A percentile compares a stretch with the other conserved stretches of the same genome.
Evolutionary conservation across 805 yeast species (phyloP).

Genomic region (Yarrowia bubula): DNA sequence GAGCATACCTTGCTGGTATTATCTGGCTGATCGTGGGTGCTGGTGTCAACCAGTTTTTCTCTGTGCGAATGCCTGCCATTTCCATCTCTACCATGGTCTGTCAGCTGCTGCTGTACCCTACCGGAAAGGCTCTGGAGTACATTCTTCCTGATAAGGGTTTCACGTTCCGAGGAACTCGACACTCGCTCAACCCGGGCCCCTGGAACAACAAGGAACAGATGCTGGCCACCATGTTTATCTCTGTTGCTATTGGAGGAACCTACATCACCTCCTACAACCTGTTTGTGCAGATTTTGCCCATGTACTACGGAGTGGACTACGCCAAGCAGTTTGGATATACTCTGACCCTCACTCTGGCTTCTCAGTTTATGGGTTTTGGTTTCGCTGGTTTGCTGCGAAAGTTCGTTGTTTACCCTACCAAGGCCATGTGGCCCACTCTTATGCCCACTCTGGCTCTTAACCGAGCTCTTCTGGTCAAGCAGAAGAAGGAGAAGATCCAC

Average conservation of each 20-base stretch:
- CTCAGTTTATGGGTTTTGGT: conserved; percentile 54
- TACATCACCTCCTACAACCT: conserved; percentile 29
- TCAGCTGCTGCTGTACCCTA: conserved; percentile 50
- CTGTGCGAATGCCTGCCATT: conserved; percentile 54
- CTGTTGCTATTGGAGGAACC: conserved; percentile 40
- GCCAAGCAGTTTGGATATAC: conserved; percentile 46
- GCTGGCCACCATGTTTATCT: conserved; percentile 48
- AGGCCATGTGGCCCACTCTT: conserved; percentile 52
- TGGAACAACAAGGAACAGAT: conserved; percentile 64
- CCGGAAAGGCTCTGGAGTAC: conserved; percentile 47
- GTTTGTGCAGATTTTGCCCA: conserved; percentile 38
- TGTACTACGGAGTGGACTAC: conserved; percentile 37
- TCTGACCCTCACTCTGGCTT: conserved; percentile 45
- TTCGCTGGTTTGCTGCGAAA: conserved; percentile 56
- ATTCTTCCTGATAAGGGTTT: conserved; percentile 50
- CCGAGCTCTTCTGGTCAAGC: conserved; percentile 37
- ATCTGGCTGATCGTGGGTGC: conserved; percentile 53
- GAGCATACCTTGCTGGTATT: conserved; percentile 44
- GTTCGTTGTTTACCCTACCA: conserved; percentile 47
- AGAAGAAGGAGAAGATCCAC: conserved; percentile 40
- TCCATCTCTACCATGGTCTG: conserved; percentile 45
- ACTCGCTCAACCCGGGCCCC: conserved; percentile 58
- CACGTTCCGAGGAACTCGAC: conserved; percentile 43
- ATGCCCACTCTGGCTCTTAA: conserved; percentile 59
- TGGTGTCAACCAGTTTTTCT: conserved; percentile 56